A percentile compares a stretch with the other conserved stretches of the same genome.
Conservation (phyloP, 2,329 filamentous ascomycete genomes). For the Exophiala sideris region DNA sequence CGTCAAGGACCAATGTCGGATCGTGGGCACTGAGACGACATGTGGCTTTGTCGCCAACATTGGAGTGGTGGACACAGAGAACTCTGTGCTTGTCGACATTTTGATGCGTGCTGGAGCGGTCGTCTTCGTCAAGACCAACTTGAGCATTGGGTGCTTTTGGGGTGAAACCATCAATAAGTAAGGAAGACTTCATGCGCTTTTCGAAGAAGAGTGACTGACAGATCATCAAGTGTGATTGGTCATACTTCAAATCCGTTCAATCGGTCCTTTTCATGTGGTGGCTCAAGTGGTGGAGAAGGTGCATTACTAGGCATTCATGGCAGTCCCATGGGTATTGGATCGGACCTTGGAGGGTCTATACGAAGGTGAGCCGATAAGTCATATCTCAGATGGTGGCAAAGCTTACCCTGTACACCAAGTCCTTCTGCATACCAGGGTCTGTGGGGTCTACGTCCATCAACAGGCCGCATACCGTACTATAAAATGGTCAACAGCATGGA, state of each 20-base stretch:
- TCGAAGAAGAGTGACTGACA: background rate
- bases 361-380: too few species aligned
- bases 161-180: background rate
- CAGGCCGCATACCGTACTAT: constrained; percentile 36
- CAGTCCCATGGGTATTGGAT: constrained; percentile 52
- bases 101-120: background rate
- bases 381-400: too few species aligned
- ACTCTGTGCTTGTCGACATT: background rate
- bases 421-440: constrained; percentile 40
- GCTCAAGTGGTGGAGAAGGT: constrained; percentile 56
- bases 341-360: constrained; percentile 47
- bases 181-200: background rate
- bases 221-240: constrained; percentile 12
- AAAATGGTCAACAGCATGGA: background rate
- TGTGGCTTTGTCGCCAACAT: background rate
- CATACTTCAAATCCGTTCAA: constrained; percentile 54
- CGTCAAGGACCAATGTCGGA: constrained; percentile 40
- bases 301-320: constrained; percentile 52
- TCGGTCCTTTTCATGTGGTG: constrained; percentile 48
- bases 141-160: background rate
- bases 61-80: constrained; percentile 1
- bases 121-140: background rate
- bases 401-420: too few species aligned
- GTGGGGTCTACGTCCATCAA: constrained; percentile 40
- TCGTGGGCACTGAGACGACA: constrained; percentile 9